Conservation (phyloP, 2,329 filamentous ascomycete species). For the Colletotrichum chlorophyti region DNA sequence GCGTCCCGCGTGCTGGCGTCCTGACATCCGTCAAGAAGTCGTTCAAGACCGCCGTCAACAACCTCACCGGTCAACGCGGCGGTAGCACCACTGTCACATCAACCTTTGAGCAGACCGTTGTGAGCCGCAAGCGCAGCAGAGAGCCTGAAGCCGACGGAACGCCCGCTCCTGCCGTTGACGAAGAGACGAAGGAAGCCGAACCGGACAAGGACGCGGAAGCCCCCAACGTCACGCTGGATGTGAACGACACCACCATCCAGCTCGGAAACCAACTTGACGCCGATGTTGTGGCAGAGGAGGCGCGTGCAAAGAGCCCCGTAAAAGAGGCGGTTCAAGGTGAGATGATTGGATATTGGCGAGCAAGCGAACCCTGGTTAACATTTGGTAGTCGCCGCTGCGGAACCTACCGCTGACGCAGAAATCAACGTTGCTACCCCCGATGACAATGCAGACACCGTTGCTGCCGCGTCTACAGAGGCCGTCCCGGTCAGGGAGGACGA, state of each 20-base stretch:
- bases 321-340: slow-evolving; percentile 10
- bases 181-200: no score
- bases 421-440: slow-evolving; percentile 17
- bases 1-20: neutral
- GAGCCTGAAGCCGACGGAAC: slow-evolving; percentile 11
- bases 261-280: slow-evolving; percentile 14
- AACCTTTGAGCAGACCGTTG: slow-evolving; percentile 15
- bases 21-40: slow-evolving; percentile 9
- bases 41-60: neutral
- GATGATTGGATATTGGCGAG: accelerated
- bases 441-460: slow-evolving; percentile 3
- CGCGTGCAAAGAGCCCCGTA: slow-evolving; percentile 9
- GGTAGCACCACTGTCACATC: slow-evolving; percentile 4
- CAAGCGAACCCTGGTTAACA: neutral
- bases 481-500: neutral
- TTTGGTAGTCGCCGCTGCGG: neutral
- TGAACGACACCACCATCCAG: slow-evolving; percentile 7
- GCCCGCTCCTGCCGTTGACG: neutral
- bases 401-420: neutral
- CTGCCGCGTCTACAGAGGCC: neutral
- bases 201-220: neutral
- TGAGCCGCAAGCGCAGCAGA: slow-evolving; percentile 21
- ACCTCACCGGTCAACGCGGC: neutral
- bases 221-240: neutral
- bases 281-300: neutral